Evolutionary conservation across 805 yeast genomes (phyloP), one percentile per base, ranked within the genome.

Genomic region (Saturnispora besseyi): DNA sequence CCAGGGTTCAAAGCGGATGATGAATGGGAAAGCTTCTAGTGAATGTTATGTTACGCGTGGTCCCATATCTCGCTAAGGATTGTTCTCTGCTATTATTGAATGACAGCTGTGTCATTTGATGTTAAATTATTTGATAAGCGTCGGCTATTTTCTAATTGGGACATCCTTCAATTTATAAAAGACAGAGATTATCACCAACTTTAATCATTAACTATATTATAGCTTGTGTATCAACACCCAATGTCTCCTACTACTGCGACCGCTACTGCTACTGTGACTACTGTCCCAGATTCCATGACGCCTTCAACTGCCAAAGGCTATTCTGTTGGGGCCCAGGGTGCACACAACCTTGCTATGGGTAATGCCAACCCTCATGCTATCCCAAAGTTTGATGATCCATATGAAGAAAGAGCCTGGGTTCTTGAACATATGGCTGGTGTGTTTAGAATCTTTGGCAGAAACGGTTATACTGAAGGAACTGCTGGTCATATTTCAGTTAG

Each of bases 401-500:
- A 64, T 32, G 71, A 68, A 32, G 73, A 81, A 55, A 67, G 86
- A 52, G 68, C 73, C 58, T 78, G 79, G 78, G 65, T 77, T 50
- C 62, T 74, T 45, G 78, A 84, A 61, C 95, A 87, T 59, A 78
- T 84, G 82, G 95, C 95, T 1, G 93, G 82, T 32, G 90, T 91
- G 1, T 87, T 87, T 70, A 74, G 95, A 53, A 76, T 84, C 1
- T 85, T 87, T 63, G 89, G 87, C n/a, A 74, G 95, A 60, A 78
- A 77, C 56, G 87, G 87, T 15, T 87, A 69, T 65, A 72, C 81
- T 15, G 88, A 85, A 63, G 96, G 95, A 13, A 65, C 79, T 21
- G 88, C 95, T 0, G 96, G 96, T 22, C 96, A 87, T 62, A 87
- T 87, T 51, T 83, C 93, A 8, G 75, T 87, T 11, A 75, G 93